These are phyloP conservation scores for Cladophialophora immunda DNA, from an alignment of 2,329 filamentous ascomycete species.

Conservation along the genomic window DNA sequence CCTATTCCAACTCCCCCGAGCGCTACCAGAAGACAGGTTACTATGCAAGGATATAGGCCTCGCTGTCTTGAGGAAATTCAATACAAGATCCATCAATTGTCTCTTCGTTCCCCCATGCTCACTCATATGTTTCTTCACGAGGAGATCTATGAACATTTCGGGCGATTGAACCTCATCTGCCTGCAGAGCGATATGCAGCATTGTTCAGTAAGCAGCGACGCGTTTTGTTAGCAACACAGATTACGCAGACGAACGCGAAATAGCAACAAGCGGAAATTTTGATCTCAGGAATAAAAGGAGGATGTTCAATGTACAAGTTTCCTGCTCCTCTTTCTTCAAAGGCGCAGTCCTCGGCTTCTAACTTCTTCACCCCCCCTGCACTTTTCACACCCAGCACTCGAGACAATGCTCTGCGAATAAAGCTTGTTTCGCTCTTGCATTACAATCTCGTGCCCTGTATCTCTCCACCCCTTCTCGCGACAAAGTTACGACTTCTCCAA, in stretches of 20 bases:
- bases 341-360: conserved; percentile 11
- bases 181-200: no score
- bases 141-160: no score
- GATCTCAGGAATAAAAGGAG: conserved; percentile 23
- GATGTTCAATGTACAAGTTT: conserved; percentile 26
- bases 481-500: conserved; percentile 70
- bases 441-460: neutral
- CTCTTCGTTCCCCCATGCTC: no score
- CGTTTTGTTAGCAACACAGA: neutral
- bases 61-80: no score
- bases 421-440: conserved; percentile 1
- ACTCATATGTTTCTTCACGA: no score
- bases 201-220: neutral
- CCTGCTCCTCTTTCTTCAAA: conserved; percentile 1
- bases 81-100: no score
- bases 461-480: neutral
- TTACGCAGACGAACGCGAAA: neutral
- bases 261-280: conserved; percentile 11
- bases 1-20: no score
- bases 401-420: neutral
- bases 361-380: neutral
- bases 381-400: neutral
- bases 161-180: no score
- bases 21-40: no score
- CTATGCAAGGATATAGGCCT: no score